Base-by-base conservation (phyloP, 2,329 filamentous ascomycete genomes). In the Epichloe brachyelytri region DNA sequence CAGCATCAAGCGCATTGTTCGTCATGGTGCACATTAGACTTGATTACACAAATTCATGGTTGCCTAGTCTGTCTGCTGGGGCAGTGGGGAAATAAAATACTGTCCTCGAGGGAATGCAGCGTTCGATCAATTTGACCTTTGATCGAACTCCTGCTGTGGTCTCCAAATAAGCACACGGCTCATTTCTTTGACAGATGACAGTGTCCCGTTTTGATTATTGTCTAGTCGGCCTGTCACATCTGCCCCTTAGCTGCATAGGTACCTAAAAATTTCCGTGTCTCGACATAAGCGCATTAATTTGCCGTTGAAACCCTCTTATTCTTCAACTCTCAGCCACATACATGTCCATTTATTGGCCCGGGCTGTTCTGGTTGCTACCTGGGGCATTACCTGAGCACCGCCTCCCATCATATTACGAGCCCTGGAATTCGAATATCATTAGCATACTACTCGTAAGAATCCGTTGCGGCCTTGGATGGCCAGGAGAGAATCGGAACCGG, bases 391-490 rank as follows among this genome's bases (percentile, higher is more conserved):
- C 62, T 30, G 55, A 53, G 40, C 46, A 34, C 55, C 58, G 44
- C 68, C 68, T 17, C 70, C 71, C 71, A 74, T 73, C 70, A 74
- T 71, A 53, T 66, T 68, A 22, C 70, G 65, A 12, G 71, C 71
- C 70, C 71, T 74, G 15, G 2, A 15, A 17, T 11, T 48, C 20
- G 33, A n/a, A 14, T 17, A 33, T 20, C 15, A 19, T 51, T 17
- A 51, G 44, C 37, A n/a, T 6, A 2, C 37, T 3, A 20, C 19
- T 38, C 20, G 2, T 14, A 2, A 41, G 22, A 14, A 34, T 17
- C 14, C 30, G 30, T 10, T 30, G 30, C 10, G 30, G 8, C 8
- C 30, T 11, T 20, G 33, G 19, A 4, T 34, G 5, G 43, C 8
- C 5, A 15, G 43, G 12, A 5, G 2, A 33, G 5, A n/a, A 4